phyloP scores from a whole-genome alignment of 352 stramenopile species.

The Globisporangium perplexum region DNA sequence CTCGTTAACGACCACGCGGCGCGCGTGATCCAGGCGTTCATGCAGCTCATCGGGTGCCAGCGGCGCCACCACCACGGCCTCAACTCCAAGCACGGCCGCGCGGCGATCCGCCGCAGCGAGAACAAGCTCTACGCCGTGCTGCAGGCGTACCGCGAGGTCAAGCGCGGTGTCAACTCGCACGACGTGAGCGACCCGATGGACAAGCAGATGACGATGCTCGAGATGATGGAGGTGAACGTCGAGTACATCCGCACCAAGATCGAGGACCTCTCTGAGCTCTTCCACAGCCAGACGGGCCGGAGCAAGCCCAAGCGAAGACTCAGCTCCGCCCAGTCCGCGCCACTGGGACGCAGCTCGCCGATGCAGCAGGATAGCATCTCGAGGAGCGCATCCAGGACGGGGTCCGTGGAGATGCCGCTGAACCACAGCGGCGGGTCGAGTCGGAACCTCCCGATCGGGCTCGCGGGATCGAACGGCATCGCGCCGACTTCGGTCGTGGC shows the following conservation, averaged over 20 bases:
- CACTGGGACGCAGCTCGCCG: no score
- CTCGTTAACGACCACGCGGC: conserved; percentile 58
- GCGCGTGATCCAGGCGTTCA: conserved; percentile 51
- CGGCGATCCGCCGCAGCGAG: conserved; percentile 24
- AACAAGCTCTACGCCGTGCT: conserved; percentile 58
- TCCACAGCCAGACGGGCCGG: conserved; percentile 28
- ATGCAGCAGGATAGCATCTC: conserved; percentile 1
- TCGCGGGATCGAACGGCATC: background rate
- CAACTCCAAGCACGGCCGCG: conserved; percentile 8
- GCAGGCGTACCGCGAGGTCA: conserved; percentile 45
- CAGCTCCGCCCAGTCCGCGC: conserved; percentile 11
- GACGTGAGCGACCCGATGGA: conserved; percentile 74
- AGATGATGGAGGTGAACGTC: conserved; percentile 85
- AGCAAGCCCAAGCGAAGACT: conserved; percentile 12
- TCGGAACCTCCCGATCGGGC: background rate
- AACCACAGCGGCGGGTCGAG: conserved; percentile 2
- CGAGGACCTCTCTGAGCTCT: conserved; percentile 52
- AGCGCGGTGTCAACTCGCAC: conserved; percentile 53
- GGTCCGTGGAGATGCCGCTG: background rate
- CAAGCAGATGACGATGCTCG: conserved; percentile 80
- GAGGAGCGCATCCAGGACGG: background rate
- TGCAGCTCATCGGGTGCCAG: conserved; percentile 46
- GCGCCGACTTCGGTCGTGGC: background rate
- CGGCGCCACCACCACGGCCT: conserved; percentile 18
- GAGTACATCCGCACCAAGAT: conserved; percentile 80